Evolutionary conservation across 2,329 filamentous ascomycete species (phyloP), one percentile per base, ranked within the genome.

Genomic region (Diaporthe sp.): DNA sequence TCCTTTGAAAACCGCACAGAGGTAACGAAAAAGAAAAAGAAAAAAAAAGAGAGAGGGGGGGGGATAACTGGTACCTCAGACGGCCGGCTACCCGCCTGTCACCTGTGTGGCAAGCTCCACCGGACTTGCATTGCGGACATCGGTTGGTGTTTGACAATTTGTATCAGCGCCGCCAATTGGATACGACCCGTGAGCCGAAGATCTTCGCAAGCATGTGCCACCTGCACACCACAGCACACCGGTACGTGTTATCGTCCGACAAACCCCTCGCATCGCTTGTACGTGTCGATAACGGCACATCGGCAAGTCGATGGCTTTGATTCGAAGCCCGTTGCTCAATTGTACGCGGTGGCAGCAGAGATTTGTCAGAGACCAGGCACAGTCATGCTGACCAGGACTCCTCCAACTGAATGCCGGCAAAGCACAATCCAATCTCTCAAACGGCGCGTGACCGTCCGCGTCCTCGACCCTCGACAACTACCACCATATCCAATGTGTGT

Each of bases 101-200:
- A 25, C 13, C 22, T 27, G 42, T 66, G 61, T 66, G 44, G 61
- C 44, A 66, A 51, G 61, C 72, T 63, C 72, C 72, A 73, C 72
- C 72, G 56, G 65, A 63, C 66, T 51, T 70, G 42, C 68, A 70
- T 70, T 70, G 63, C 55, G 63, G 30, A 73, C 63, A 73, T 51
- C 71, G 37, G 72, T 32, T 58, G 68, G 68, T 71, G 72, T 74
- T 74, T 74, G 66, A 71, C 50, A 65, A 65, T 59, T 66, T 66
- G 68, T 74, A 65, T 74, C 72, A 74, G 72, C 72, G 22, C n/a
- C 42, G 44, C 70, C 56, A 59, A 37, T 71, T 59, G 47, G 56
- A 50, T 39, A 47, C 53, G 25, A 71, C 39, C 55, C 55, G 39
- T 30, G 56, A 71, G 53, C 63, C 56, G 58, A 72, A 39, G 58